Base-by-base conservation (phyloP, 345 rosid genomes). In the Cochlearia excelsa region DNA sequence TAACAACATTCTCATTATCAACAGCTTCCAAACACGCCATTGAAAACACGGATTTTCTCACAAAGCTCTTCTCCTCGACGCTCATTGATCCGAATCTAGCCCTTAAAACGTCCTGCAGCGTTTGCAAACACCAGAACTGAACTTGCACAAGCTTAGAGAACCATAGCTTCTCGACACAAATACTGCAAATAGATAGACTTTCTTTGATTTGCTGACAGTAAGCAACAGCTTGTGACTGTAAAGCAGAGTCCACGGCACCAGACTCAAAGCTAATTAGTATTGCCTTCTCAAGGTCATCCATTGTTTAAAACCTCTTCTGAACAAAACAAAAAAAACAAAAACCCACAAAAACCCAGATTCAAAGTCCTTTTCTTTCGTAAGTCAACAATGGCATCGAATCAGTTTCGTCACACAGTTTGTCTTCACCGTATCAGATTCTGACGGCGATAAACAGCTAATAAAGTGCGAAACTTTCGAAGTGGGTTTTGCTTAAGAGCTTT, bases 61-160 rank as follows among this genome's bases (percentile, higher is more conserved):
- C 60, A 27, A 61, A 79, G 28, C 52, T 66, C 82, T 51, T 76
- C 84, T 93, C 99, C 35, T 87, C 85, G 4, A 50, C 54, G 37
- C 82, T 77, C 77, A 93, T 69, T 28, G 75, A 40, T 26, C 79
- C 72, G 59, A 86, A 87, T 11, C 75, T 86, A 8, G 69, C 83
- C 49, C 73, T 75, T 28, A 87, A 64, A 8, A 87, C 88, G 38
- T 93, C 97, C 7, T 85, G 85, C 30, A 88, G 61, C 62, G 91
- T 81, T 79, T 93, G 99, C 51, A 93, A 74, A 51, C 95, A 86
- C 99, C 99, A 93, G 74, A 93, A 93, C 84, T 85, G 97, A 52
- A 92, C 95, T 64, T 84, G 86, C 11, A 74, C 80, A 28, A 82
- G 75, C 51, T 62, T 77, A 70, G 78, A 93, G 61, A 77, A 72